Percentiles rank a stretch among this genome's conserved stretches.
Conservation (phyloP, 2,329 filamentous ascomycete genomes). For the Sarocladiaceae sp. region DNA sequence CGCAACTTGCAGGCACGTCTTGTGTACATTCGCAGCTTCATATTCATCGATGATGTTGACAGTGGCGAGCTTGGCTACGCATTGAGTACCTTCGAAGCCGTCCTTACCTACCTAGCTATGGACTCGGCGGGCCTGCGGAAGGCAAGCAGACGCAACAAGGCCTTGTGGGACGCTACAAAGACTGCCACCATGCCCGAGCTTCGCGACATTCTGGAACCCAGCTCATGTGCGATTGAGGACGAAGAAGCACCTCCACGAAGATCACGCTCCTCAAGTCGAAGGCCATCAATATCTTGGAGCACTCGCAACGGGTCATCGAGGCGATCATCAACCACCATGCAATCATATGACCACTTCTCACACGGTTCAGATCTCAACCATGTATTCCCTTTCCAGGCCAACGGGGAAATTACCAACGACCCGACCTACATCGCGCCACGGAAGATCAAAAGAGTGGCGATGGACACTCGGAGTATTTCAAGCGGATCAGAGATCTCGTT, state of each 20-base stretch:
- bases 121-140: slow-evolving; percentile 79
- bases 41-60: slow-evolving; percentile 97
- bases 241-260: slow-evolving; percentile 33
- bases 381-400: slow-evolving; percentile 80
- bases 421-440: slow-evolving; percentile 29
- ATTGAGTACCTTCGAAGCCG: slow-evolving; percentile 91
- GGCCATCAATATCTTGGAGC: slow-evolving; percentile 44
- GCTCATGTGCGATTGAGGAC: slow-evolving; percentile 43
- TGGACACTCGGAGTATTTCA: slow-evolving; percentile 87
- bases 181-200: slow-evolving; percentile 73
- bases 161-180: slow-evolving; percentile 81
- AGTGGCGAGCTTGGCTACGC: slow-evolving; percentile 95
- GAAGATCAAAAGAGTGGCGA: slow-evolving; percentile 73
- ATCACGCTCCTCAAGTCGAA: slow-evolving; percentile 29
- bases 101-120: slow-evolving; percentile 78
- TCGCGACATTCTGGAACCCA: slow-evolving; percentile 74
- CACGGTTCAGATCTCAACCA: slow-evolving; percentile 64
- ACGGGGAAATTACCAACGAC: slow-evolving; percentile 40
- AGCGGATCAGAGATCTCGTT: slow-evolving; percentile 82
- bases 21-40: slow-evolving; percentile 94
- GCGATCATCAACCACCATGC: slow-evolving; percentile 36
- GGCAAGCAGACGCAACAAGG: slow-evolving; percentile 80
- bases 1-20: slow-evolving; percentile 83
- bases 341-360: slow-evolving; percentile 47
- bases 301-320: slow-evolving; percentile 41